Evolutionary conservation across 805 yeast species (phyloP).

Genomic region (Cyberlindnera sargentensis): DNA sequence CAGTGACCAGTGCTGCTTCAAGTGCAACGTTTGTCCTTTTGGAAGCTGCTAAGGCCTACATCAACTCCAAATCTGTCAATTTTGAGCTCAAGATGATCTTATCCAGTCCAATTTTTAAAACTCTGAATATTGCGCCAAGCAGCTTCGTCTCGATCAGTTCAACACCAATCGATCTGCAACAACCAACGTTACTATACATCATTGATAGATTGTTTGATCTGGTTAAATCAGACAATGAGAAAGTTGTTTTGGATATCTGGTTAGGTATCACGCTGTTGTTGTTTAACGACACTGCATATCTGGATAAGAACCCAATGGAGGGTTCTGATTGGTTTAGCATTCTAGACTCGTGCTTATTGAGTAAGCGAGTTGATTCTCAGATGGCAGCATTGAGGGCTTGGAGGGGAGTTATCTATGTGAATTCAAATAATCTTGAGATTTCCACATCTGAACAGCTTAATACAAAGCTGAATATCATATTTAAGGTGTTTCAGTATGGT

Average conservation of each 20-base stretch:
- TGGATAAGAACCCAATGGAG: neutral
- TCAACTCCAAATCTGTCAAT: constrained; percentile 13
- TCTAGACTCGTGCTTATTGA: neutral
- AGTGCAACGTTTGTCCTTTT: constrained; percentile 6
- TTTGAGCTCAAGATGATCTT: constrained; percentile 13
- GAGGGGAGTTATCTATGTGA: constrained; percentile 12
- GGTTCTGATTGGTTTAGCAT: constrained; percentile 6
- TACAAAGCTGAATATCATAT: constrained; percentile 2
- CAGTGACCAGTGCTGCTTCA: neutral
- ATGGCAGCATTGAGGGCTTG: constrained; percentile 8
- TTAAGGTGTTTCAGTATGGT: constrained; percentile 3
- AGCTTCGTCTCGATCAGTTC: constrained; percentile 4
- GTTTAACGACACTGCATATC: constrained; percentile 5
- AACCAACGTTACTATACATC: constrained; percentile 6
- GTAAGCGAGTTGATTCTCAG: constrained; percentile 2
- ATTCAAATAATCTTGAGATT: constrained; percentile 2
- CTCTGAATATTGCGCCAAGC: constrained; percentile 7
- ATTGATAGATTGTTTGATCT: constrained; percentile 2
- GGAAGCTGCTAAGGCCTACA: constrained; percentile 14
- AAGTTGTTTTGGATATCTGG: constrained; percentile 18
- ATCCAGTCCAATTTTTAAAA: constrained; percentile 3
- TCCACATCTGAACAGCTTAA: neutral
- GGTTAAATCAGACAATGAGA: constrained; percentile 1
- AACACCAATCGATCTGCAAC: constrained; percentile 9
- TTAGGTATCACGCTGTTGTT: constrained; percentile 14